phyloP scores from a whole-genome alignment of 176 grass and related monocot genomes.

The Stipa capillata region DNA sequence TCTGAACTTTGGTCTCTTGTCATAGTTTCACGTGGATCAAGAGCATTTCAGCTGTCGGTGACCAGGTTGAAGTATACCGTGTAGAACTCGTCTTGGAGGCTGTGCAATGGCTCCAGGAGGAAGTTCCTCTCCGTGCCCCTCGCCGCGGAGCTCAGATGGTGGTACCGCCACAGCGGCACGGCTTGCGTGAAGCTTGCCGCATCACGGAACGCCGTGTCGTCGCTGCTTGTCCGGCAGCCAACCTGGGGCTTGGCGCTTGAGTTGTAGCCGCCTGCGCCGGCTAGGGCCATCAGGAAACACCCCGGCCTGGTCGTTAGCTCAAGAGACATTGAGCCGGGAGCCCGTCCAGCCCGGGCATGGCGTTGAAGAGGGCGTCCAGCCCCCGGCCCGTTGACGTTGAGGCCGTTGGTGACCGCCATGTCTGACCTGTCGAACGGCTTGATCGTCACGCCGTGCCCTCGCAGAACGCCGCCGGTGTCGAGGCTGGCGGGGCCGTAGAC shows the following conservation, averaged over 20 bases:
- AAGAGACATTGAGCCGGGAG: constrained; percentile 40
- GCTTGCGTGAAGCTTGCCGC: constrained; percentile 55
- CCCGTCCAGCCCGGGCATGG: constrained; percentile 52
- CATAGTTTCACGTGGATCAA: neutral
- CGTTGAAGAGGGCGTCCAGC: constrained; percentile 25
- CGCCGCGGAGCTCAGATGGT: constrained; percentile 56
- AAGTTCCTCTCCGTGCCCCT: constrained; percentile 58
- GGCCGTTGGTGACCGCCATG: constrained; percentile 40
- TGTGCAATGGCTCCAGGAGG: constrained; percentile 61
- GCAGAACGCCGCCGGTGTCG: neutral
- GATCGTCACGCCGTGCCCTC: constrained; percentile 29
- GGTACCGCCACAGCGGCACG: constrained; percentile 32
- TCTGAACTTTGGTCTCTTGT: neutral
- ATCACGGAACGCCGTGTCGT: constrained; percentile 21
- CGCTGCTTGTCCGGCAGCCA: neutral
- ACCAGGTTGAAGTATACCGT: constrained; percentile 79
- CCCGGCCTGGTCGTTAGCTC: constrained; percentile 46
- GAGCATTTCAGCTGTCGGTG: neutral
- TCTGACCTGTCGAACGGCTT: constrained; percentile 66
- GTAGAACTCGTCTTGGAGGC: constrained; percentile 75
- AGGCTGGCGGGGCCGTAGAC: neutral
- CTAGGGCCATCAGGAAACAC: constrained; percentile 33
- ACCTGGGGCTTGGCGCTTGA: constrained; percentile 15
- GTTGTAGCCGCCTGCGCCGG: neutral
- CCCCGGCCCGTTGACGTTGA: constrained; percentile 1